Evolutionary conservation across 2,329 filamentous ascomycete species (phyloP), one percentile per base, ranked within the genome.

Genomic region (Colletotrichum australisinense): DNA sequence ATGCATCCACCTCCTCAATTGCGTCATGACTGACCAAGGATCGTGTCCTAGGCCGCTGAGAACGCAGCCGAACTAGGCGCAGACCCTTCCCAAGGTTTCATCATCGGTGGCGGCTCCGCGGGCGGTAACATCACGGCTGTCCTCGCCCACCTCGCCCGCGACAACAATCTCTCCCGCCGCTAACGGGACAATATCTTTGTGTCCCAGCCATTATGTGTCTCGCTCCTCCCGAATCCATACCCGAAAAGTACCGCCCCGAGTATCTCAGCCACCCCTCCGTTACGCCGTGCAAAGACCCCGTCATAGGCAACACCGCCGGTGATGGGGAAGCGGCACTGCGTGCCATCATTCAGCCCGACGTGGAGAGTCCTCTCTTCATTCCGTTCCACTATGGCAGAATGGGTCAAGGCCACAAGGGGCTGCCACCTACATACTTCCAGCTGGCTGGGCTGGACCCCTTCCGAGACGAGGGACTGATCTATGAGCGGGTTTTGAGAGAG

Each of bases 391-490:
- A 12, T 16, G 66, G 70, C 1, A 56, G 24, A 22, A 38, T 35
- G 5, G 66, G 60, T 1, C 24, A 70, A 19, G 70, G 70, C 4
- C 70, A 73, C 26, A 56, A 35, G 14, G 66, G 70, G 1, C 14
- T 73, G n/a, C 66, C 66, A n/a, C 66, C 66, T 32, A 66, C 60
- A 4, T 73, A 73, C 76, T 79, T 90, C 1, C 86, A 89, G 76
- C 81, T 88, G 0, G 84, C 82, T 73, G 88, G 88, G 12, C 72
- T 86, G 71, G 89, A 90, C 76, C 84, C 84, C 0, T 74, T 88
- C 3, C 79, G 88, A 4, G 89, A 91, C 71, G 88, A 90, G 67
- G 86, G 80, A 0, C 73, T 90, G 58, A 84, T 90, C 0, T 90
- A 89, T 74, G 87, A 88, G 74, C 78, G 82, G 52, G 76, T 86